phyloP scores from a whole-genome alignment of 495 filamentous ascomycete species.

The Tuber brumale region DNA sequence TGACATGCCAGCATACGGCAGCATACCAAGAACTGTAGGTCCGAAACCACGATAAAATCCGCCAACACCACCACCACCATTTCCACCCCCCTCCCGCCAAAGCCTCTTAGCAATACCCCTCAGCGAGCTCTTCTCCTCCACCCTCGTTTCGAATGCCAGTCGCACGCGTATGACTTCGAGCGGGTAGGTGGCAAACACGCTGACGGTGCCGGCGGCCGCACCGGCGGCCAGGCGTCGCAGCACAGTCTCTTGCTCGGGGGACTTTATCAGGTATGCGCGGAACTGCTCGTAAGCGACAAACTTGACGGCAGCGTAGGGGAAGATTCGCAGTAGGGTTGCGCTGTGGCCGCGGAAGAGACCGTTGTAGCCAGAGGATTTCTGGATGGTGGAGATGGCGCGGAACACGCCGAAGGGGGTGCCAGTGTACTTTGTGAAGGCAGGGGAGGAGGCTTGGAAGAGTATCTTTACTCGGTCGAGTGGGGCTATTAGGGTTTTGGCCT shows the following conservation, averaged over 20 bases:
- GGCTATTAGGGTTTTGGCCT: conserved; percentile 94
- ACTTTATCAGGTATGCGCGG: conserved; percentile 64
- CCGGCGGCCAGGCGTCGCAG: conserved; percentile 71
- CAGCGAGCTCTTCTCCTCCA: conserved; percentile 58
- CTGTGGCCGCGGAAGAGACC: conserved; percentile 92
- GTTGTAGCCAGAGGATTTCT: conserved; percentile 59
- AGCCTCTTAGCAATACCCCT: conserved; percentile 69
- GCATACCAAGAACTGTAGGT: conserved; percentile 83
- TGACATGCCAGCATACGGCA: conserved; percentile 94
- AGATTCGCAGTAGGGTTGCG: conserved; percentile 87
- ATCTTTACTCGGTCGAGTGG: conserved; percentile 98
- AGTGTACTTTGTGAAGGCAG: conserved; percentile 85
- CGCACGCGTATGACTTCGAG: conserved; percentile 88
- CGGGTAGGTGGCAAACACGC: conserved; percentile 92
- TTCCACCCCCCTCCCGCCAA: conserved; percentile 56
- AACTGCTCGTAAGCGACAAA: conserved; percentile 97
- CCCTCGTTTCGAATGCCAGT: conserved; percentile 84
- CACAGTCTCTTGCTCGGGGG: conserved; percentile 67
- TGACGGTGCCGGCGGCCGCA: conserved; percentile 74
- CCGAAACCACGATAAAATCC: conserved; percentile 92
- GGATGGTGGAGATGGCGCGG: conserved; percentile 75
- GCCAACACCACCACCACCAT: conserved; percentile 53
- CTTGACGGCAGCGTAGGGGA: conserved; percentile 95
- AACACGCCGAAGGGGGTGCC: conserved; percentile 77
- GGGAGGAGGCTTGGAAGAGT: conserved; percentile 91